Base-by-base conservation (phyloP, 2,329 filamentous ascomycete genomes). In the Exophiala lecanii-corni region DNA sequence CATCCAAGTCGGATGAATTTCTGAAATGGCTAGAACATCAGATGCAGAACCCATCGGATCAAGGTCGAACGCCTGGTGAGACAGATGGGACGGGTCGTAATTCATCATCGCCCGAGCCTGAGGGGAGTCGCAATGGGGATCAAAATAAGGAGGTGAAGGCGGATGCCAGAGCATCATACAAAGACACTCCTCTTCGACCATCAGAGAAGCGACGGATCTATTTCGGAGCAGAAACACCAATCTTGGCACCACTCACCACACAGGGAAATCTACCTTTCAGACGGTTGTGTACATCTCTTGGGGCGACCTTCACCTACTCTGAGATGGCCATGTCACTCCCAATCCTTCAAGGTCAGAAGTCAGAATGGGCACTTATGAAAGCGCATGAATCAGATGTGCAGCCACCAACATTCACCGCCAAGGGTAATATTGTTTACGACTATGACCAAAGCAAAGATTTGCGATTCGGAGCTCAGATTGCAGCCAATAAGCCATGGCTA, bases 321-420 rank as follows among this genome's bases (percentile, higher is more conserved):
- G 92, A 98, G 66, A 98, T 98, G 92, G 92, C 91, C 3, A 86
- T 98, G 77, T 82, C 87, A 19, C 71, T 94, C 64, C 89, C 91
- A 7, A 69, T 98, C 31, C 75, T 98, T 4, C 89, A 96, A 64
- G 92, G 92, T 25, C 79, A 85, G 52, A 94, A 91, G 66, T 76
- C 82, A 2, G 92, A 98, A 69, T 98, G 92, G 92, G 89, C 92
- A 15, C 72, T 98, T 42, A 79, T 97, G 74, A 94, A 92, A 65
- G 87, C 87, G 2, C 92, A 98, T 61, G 81, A 89, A 61, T 85
- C 82, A 5, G 92, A 98, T 65, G 72, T 84, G 13, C 65, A 70
- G 16, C 79, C 88, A 17, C 91, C 91, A 13, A 78, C 75, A 25
- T 82, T 87, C 58, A 74, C 71, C 1, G 71, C 75, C 2, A 53